Base-by-base conservation (phyloP, 345 rosid genomes). In the Hevea brasiliensis region DNA sequence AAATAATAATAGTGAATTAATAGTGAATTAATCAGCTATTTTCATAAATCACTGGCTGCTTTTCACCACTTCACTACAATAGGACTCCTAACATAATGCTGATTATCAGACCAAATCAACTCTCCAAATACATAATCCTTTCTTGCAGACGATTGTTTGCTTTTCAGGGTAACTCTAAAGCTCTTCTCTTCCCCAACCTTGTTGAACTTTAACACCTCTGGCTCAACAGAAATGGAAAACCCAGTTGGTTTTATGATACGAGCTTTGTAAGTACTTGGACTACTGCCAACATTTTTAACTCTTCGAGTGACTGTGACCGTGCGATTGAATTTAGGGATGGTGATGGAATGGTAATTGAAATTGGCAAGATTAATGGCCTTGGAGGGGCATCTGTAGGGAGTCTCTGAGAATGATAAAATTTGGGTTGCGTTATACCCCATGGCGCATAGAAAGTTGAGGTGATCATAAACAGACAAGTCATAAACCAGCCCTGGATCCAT, bases 121-220 rank as follows among this genome's bases (percentile, higher is more conserved):
- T 64, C 72, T 59, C 81, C 81, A 65, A 79, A 79, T 1, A 64
- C 81, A 59, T 74, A 79, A 11, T 70, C 81, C 74, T 81, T 90
- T 32, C 83, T 74, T 45, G 72, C 67, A 2, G 47, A 27, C 9
- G 50, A 68, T 40, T 73, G 74, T 44, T 26, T 70, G 54, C 72
- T 63, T 55, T 48, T 45, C 50, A 79, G 2, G 44, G 71, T 70
- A 18, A 73, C 71, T 14, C 17, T 62, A 29, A 68, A 78, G 15
- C 12, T 64, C 51, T 78, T 72, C 68, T 76, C 80, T 70, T 76
- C 75, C 7, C 72, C 77, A 64, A 68, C 41, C 15, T 72, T 69
- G 17, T 26, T 65, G 73, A 80, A 80, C 54, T 57, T 44, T 75
- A 80, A 68, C 18, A 26, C 40, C 21, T 55, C 4, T 0, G 80